These are phyloP conservation scores for Arthrobotrys musiformis DNA, from an alignment of 2,329 filamentous ascomycete species.

Conservation along the genomic window DNA sequence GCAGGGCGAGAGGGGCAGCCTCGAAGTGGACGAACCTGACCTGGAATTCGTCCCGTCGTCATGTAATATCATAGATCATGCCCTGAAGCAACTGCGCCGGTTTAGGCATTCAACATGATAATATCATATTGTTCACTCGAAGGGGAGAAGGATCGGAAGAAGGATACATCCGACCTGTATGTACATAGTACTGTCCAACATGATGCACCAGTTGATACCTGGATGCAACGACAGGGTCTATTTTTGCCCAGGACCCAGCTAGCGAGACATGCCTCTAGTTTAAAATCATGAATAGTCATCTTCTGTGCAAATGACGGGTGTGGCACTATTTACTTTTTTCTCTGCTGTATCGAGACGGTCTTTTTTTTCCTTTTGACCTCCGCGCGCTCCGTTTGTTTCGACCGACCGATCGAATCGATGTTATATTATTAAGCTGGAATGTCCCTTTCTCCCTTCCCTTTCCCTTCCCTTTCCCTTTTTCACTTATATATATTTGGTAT, in stretches of 20 bases:
- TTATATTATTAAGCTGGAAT: conserved; percentile 52
- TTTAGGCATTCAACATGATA: not conserved
- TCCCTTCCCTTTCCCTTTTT: not conserved
- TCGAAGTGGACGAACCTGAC: no score
- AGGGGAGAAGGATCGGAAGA: conserved; percentile 24
- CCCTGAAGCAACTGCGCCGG: no score
- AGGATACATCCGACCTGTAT: conserved; percentile 48
- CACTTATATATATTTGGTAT: not conserved
- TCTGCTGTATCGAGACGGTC: not conserved
- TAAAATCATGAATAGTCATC: conserved; percentile 21
- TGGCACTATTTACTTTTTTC: conserved; percentile 36
- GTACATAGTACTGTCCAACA: no score
- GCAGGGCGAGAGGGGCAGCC: not conserved
- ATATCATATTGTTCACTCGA: no score
- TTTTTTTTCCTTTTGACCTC: conserved; percentile 12
- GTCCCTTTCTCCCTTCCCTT: not conserved
- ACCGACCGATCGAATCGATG: not conserved
- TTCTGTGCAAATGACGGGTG: conserved; percentile 43
- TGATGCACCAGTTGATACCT: no score
- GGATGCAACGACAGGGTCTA: conserved; percentile 6
- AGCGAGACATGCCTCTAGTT: not conserved
- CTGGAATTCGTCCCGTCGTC: not conserved
- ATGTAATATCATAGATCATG: no score
- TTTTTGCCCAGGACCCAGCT: not conserved
- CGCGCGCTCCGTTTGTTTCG: conserved; percentile 2